These are phyloP conservation scores for Galerina marginata DNA, from an alignment of 768 basidiomycete genomes.

Conservation along the genomic window DNA sequence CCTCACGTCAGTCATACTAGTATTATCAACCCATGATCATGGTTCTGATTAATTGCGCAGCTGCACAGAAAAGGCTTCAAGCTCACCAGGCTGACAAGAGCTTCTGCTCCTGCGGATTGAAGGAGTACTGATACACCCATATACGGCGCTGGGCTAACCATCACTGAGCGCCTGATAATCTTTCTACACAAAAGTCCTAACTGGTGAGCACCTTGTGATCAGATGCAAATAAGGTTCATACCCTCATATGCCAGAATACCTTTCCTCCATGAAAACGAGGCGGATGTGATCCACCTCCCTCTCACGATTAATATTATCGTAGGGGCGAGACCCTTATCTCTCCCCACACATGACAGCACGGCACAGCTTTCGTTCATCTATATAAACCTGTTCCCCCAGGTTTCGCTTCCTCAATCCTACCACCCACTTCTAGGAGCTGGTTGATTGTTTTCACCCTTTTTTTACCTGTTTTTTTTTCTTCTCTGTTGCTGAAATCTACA, in stretches of 20 bases:
- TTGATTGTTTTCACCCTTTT: not conserved
- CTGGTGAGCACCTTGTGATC: not conserved
- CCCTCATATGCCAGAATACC: not conserved
- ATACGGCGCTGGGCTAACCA: no score
- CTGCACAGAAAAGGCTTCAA: not conserved
- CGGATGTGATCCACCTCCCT: not conserved
- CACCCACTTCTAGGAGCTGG: not conserved
- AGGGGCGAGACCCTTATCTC: not conserved
- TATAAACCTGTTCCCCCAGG: constrained; percentile 2
- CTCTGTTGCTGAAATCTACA: constrained; percentile 13
- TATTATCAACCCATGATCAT: no score
- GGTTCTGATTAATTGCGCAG: not conserved
- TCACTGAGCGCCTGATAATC: no score
- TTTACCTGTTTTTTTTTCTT: not conserved
- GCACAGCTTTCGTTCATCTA: not conserved
- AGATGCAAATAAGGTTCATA: constrained; percentile 1
- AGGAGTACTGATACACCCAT: no score
- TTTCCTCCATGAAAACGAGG: not conserved
- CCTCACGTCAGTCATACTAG: no score
- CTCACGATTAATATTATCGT: not conserved
- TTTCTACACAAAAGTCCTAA: no score
- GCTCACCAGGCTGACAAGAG: no score
- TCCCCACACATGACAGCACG: constrained; percentile 9
- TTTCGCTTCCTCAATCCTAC: not conserved
- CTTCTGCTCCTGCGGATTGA: no score